A percentile compares a stretch with the other conserved stretches of the same genome.
Conservation (phyloP, 2,329 filamentous ascomycete species). For the Cercospora beticola region DNA sequence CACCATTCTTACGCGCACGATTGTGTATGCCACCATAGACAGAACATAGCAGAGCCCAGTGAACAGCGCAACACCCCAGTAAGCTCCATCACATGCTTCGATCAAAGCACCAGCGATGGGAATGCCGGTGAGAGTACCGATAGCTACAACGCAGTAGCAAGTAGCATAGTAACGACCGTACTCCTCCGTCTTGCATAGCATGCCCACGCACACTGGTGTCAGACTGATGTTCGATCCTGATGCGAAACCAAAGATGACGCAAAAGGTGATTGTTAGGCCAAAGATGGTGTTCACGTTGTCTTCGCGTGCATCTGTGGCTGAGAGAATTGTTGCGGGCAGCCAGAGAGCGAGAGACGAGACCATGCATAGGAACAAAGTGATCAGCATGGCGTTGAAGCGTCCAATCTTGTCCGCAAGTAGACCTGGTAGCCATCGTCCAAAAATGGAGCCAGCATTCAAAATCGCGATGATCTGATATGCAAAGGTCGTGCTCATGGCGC, state of each 20-base stretch:
- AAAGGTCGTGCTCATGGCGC: constrained; percentile 64
- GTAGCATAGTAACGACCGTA: constrained; percentile 45
- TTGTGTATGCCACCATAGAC: constrained; percentile 30
- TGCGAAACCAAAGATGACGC: constrained; percentile 39
- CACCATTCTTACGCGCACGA: constrained; percentile 42
- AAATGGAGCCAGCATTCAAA: constrained; percentile 75
- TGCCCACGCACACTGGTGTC: constrained; percentile 47
- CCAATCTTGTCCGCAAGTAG: constrained; percentile 79
- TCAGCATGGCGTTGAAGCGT: constrained; percentile 78
- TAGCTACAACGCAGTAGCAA: constrained; percentile 34
- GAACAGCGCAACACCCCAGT: constrained; percentile 33
- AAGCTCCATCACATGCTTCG: constrained; percentile 31
- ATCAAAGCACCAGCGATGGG: constrained; percentile 36
- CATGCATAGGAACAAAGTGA: constrained; percentile 64
- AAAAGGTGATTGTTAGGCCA: constrained; percentile 33
- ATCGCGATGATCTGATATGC: constrained; percentile 78
- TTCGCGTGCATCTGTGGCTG: constrained; percentile 30
- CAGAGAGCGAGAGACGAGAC: constrained; percentile 71
- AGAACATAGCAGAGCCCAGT: constrained; percentile 29
- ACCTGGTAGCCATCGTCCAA: constrained; percentile 77
- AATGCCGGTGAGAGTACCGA: constrained; percentile 35
- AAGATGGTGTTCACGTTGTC: constrained; percentile 29
- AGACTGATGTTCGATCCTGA: constrained; percentile 41
- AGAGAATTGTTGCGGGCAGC: constrained; percentile 60
- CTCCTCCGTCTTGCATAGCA: constrained; percentile 45